Base-by-base conservation (phyloP, 805 yeast genomes). In the Kazachstania martiniae region DNA sequence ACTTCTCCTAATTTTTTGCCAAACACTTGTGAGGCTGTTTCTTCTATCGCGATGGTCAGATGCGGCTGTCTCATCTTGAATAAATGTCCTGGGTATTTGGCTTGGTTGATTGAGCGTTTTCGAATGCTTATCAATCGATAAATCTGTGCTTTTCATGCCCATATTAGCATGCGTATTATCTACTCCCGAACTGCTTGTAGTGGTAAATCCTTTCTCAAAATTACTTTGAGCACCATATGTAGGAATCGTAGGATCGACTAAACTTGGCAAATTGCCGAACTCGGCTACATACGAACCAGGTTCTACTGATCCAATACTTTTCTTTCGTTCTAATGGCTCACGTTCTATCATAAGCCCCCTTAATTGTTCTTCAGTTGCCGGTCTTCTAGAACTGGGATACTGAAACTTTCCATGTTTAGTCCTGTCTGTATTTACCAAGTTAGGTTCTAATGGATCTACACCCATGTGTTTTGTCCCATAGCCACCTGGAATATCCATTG, bases 211-310 rank as follows among this genome's bases (percentile, higher is more conserved):
- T 19, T 10, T 10, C 10, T 10, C 21, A 19, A 8, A 19, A 19
- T 19, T 19, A 8, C 21, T 18, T 25, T 29, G 13, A 3, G 29
- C 42, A 4, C 53, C 52, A 21, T 53, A 53, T 1, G 58, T 53
- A 3, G 41, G 37, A 4, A 46, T 45, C 5, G 25, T 32, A 12
- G 56, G 55, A 24, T 53, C 56, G 5, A 53, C 40, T 34, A 53
- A 23, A 34, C 56, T 51, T 19, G 58, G 56, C 18, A 28, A 29
- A 32, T 50, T 45, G 8, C 49, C 53, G 10, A 47, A 42, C 3
- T 34, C 31, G 2, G 28, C 28, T 5, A 54, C 49, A 36, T 49
- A 49, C 2, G 39, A 21, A 3, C 36, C 38, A 12, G 22, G 31
- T 18, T 26, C 31, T n/a, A 32, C 39, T 3, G 44, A 19, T 3